Base-by-base conservation (phyloP, 148 eudicot genomes). In the Nyssa sinensis region DNA sequence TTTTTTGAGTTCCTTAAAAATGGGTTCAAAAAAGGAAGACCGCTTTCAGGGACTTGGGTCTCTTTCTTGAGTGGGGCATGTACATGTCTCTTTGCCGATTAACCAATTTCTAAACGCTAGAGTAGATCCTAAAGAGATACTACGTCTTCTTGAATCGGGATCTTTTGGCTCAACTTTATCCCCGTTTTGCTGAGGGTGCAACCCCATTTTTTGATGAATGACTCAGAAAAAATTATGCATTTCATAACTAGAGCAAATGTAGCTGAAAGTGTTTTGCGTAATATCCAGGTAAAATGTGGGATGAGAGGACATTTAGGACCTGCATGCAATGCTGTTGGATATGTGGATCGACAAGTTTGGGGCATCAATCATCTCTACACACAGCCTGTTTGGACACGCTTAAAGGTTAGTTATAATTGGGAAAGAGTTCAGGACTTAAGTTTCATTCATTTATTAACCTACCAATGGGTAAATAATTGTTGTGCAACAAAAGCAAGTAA, bases 221-320 rank as follows among this genome's bases (percentile, higher is more conserved):
- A 44, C 51, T 44, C 16, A 3, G 3, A 12, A 44, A 44, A 19
- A 44, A 11, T 44, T 11, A 12, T 12, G 16, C 51, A 44, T 44
- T 14, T 44, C 51, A 11, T 0, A 44, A 44, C 51, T 44, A 19
- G 17, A 44, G 51, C 51, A 14, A 44, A 11, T 44, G 51, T 11
- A 8, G 25, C 14, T 23, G 37, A 29, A 61, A 17, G 29, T 31
- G n/a, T n/a, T 67, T 1, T 55, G 21, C 57, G 44, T 23, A 19
- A 32, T 27, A 57, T 64, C 3, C 60, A 81, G 86, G 89, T 86
- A 13, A 86, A 86, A 72, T 86, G 89, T 73, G 89, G 87, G 72
- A 83, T 83, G 89, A 76, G 87, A 79, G 89, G 89, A 51, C 89
- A 86, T 80, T 47, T 86, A 16, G 89, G 89, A 71, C 89, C 89